These are phyloP conservation scores for Camelina hispida DNA, from an alignment of 345 rosid genomes.

Conservation along the genomic window DNA sequence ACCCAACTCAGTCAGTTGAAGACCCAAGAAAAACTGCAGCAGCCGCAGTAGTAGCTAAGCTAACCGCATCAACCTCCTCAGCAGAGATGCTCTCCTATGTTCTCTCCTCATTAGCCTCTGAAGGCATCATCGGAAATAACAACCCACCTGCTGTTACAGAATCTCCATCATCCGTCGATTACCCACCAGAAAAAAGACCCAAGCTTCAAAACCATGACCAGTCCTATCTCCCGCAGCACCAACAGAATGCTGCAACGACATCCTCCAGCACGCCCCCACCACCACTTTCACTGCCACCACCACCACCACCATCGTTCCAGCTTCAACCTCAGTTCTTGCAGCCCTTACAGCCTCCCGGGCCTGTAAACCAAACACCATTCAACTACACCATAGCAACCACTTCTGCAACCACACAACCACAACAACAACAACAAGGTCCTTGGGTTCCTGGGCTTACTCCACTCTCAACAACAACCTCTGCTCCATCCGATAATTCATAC, in stretches of 20 bases:
- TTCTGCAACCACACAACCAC: slow-evolving; percentile 23
- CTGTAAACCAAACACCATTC: slow-evolving; percentile 55
- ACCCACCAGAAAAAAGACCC: slow-evolving; percentile 73
- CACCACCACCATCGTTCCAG: slow-evolving; percentile 59
- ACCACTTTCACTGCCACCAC: slow-evolving; percentile 48
- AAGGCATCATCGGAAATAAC: slow-evolving; percentile 68
- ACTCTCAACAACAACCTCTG: slow-evolving; percentile 55
- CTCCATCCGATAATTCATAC: slow-evolving; percentile 57
- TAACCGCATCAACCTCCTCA: slow-evolving; percentile 91
- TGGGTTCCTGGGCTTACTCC: slow-evolving; percentile 49
- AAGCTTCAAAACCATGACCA: slow-evolving; percentile 66
- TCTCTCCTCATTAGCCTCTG: slow-evolving; percentile 90
- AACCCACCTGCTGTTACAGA: slow-evolving; percentile 34
- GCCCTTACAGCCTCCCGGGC: slow-evolving; percentile 61
- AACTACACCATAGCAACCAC: slow-evolving; percentile 54
- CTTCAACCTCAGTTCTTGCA: slow-evolving; percentile 53
- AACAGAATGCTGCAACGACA: slow-evolving; percentile 57
- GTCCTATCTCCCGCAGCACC: slow-evolving; percentile 53
- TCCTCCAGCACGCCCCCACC: slow-evolving; percentile 61
- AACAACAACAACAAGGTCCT: slow-evolving; percentile 44
- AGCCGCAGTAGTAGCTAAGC: slow-evolving; percentile 83
- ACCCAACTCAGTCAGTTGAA: slow-evolving; percentile 51
- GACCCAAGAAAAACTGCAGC: slow-evolving; percentile 81
- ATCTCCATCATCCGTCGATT: slow-evolving; percentile 50
- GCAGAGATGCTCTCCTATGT: slow-evolving; percentile 94